Evolutionary conservation across 2,329 filamentous ascomycete genomes (phyloP), one percentile per base, ranked within the genome.

Genomic region (Fusarium pilosicola): DNA sequence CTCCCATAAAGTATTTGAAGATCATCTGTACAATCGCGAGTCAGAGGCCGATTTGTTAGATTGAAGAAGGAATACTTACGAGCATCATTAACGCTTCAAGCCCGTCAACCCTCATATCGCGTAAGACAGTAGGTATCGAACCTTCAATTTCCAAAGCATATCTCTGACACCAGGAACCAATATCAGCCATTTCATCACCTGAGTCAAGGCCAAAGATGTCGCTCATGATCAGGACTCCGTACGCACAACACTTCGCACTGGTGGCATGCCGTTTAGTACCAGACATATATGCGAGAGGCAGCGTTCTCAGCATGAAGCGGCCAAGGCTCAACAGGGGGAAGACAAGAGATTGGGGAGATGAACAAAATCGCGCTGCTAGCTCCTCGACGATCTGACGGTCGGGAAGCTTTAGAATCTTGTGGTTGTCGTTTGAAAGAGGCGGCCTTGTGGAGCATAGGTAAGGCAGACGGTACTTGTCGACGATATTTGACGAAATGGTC

Each of bases 231-330:
- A 68, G n/a, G 4, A 67, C 18, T 4, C 45, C 65, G 5, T 24
- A 15, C 1, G 32, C 7, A 17, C 54, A 68, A 3, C 54, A 36
- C 11, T 22, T 54, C 0, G 62, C 54, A 46, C 65, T 67, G 0
- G 1, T 12, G 1, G 3, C 1, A 2, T 41, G 15, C 0, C 2
- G 12, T 6, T 26, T 6, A 48, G 26, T 3, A 12, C 7, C n/a
- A 24, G 42, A 24, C 1, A 6, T 6, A 1, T 24, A 39, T 6
- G 51, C 64, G 1, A 67, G 28, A 17, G 45, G 24, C 6, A 68
- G 5, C 2, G 62, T 67, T 1, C 1, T n/a, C 2, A 1, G 14
- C 1, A 20, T 7, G 2, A 68, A 44, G 4, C 41, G 22, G 1
- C 26, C 1, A 0, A 54, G 45, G 3, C 36, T 48, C 0, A 68